phyloP scores from a whole-genome alignment of 257 asterid species.

The Gardenia jasminoides region DNA sequence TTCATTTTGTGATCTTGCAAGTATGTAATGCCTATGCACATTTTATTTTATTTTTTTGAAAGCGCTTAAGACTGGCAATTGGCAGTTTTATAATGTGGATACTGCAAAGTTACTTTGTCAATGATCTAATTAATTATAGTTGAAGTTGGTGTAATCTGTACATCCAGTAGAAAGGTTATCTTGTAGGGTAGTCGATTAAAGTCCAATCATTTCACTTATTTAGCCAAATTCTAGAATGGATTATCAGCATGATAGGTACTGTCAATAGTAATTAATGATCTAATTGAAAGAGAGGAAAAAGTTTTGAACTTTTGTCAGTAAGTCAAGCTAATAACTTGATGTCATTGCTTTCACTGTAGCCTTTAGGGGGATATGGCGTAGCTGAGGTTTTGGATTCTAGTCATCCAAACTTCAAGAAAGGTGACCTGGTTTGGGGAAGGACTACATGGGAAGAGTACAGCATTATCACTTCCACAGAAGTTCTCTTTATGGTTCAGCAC shows the following conservation, averaged over 20 bases:
- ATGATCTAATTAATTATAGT: background rate
- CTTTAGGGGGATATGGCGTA: conserved; percentile 52
- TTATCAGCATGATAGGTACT: background rate
- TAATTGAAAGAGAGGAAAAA: background rate
- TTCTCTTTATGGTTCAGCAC: conserved; percentile 34
- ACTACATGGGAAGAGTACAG: conserved; percentile 66
- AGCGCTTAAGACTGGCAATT: background rate
- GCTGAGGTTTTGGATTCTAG: conserved; percentile 48
- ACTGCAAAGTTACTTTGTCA: background rate
- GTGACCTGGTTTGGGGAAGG: conserved; percentile 49
- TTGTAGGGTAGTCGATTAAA: too few species aligned
- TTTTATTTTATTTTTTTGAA: too few species aligned
- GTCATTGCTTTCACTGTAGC: conserved; percentile 20
- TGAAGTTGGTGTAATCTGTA: background rate
- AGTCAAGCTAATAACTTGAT: background rate
- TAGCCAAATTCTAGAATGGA: background rate
- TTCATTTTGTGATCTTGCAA: background rate
- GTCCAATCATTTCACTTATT: too few species aligned
- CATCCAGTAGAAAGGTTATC: background rate
- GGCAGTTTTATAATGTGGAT: background rate
- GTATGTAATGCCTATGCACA: too few species aligned
- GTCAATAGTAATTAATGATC: background rate
- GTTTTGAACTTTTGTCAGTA: background rate
- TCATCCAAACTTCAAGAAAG: conserved; percentile 50
- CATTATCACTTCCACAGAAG: conserved; percentile 25